A percentile compares a stretch with the other conserved stretches of the same genome.
Conservation (phyloP, 805 yeast species). For the Yamadazyma laniorum region DNA sequence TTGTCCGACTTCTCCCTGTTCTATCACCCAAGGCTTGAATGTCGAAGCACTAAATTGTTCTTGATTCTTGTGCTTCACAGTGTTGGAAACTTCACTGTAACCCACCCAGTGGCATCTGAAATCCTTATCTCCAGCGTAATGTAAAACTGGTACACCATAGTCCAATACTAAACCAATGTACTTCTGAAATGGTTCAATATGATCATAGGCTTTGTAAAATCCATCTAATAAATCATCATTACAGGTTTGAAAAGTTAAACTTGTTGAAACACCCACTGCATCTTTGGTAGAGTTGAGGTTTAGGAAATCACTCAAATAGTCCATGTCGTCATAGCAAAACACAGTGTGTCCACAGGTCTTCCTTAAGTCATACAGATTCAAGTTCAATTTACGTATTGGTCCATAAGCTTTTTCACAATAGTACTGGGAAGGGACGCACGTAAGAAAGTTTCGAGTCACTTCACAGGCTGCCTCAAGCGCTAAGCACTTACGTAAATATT, state of each 20-base stretch:
- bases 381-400: conserved; percentile 1
- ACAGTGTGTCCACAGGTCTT: conserved; percentile 8
- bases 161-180: conserved; percentile 44
- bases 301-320: conserved; percentile 46
- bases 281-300: conserved; percentile 50
- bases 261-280: conserved; percentile 49
- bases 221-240: conserved; percentile 41
- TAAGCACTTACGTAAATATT: conserved; percentile 5
- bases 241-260: conserved; percentile 39
- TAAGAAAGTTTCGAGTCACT: neutral
- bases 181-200: conserved; percentile 61
- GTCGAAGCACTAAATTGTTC: conserved; percentile 15
- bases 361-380: conserved; percentile 13
- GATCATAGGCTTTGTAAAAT: conserved; percentile 53
- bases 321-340: conserved; percentile 49
- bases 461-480: conserved; percentile 3
- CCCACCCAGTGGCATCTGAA: conserved; percentile 92
- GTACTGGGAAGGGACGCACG: conserved; percentile 8
- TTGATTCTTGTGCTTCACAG: conserved; percentile 17
- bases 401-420: conserved; percentile 10
- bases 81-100: conserved; percentile 54
- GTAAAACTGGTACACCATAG: conserved; percentile 67
- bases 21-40: conserved; percentile 36
- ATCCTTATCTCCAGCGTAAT: conserved; percentile 91
- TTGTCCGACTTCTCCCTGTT: conserved; percentile 32